Evolutionary conservation across 768 basidiomycete species (phyloP).

Genomic region (Suillus discolor): DNA sequence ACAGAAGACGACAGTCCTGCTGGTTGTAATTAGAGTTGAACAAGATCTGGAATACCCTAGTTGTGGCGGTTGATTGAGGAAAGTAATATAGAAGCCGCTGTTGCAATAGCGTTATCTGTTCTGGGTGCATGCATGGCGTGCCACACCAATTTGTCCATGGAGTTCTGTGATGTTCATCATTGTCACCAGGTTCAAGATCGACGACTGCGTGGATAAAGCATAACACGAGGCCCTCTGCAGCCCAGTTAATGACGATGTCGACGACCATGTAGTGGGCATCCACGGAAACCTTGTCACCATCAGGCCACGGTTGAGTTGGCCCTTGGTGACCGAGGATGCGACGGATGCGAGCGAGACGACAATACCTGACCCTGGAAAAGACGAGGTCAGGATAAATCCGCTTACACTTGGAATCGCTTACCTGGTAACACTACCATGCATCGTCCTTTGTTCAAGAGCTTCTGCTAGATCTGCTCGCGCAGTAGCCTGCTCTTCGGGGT

Average conservation of each 20-base stretch:
- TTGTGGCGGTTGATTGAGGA: conserved; percentile 51
- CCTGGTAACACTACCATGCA: conserved; percentile 87
- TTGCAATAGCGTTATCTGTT: conserved; percentile 63
- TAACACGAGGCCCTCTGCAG: conserved; percentile 81
- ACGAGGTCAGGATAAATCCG: conserved; percentile 20
- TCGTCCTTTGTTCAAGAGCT: conserved; percentile 71
- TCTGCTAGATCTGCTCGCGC: conserved; percentile 74
- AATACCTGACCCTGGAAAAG: conserved; percentile 69
- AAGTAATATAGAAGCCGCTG: conserved; percentile 57
- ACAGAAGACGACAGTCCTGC: conserved; percentile 55
- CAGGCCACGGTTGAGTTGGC: conserved; percentile 54
- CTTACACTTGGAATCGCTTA: conserved; percentile 25
- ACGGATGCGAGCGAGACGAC: conserved; percentile 73
- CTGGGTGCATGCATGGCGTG: conserved; percentile 60
- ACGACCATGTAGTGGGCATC: conserved; percentile 83
- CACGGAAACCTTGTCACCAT: conserved; percentile 66
- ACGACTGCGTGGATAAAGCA: conserved; percentile 87
- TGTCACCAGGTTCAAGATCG: conserved; percentile 70
- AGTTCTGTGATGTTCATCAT: conserved; percentile 74
- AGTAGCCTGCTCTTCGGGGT: conserved; percentile 80
- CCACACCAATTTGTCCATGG: conserved; percentile 91
- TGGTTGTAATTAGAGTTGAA: conserved; percentile 43
- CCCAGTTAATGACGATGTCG: conserved; percentile 90
- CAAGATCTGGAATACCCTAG: conserved; percentile 80
- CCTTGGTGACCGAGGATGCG: conserved; percentile 70